Evolutionary conservation across 306 rosid species (phyloP), one percentile per base, ranked within the genome.

Genomic region (Rosa multiflora): DNA sequence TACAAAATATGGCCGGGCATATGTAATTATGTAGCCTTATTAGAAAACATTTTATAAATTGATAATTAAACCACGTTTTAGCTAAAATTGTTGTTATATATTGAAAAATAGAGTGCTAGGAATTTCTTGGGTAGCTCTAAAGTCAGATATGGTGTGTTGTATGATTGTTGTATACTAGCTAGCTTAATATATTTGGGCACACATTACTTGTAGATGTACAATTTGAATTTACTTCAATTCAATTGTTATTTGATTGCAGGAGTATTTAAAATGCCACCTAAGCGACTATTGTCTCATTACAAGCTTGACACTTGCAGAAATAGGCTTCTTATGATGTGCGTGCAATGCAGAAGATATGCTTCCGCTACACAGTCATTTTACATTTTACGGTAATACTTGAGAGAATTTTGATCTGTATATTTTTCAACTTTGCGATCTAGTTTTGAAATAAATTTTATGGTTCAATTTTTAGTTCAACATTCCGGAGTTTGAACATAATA

Each of bases 261-360:
- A 56, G 86, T 95, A 49, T 95, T 95, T 63, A 91, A 91, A 88
- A 92, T 95, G 99, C 96, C 99, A 18, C 94, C 95, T 3, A 95
- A 83, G 87, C 83, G 99, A 48, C 79, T 95, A 46, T 81, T 95
- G 89, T 92, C 99, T 71, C 99, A 92, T 79, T 92, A 92, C 68
- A 95, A 95, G 85, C 76, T 92, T 14, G 99, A 95, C 68, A 81
- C 89, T 6, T 62, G 79, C 26, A 85, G 77, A 87, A 76, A 81
- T 15, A 82, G 90, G 61, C 90, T 95, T 26, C 91, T 92, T 23
- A 85, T 89, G 5, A 87, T 91, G 74, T 83, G 26, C 98, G 40
- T 95, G 99, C 92, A 95, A 92, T 59, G 95, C 99, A 35, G 99
- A 95, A 77, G 99, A 95, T 58, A 95, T 95, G 99, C 88, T 95